Evolutionary conservation across 352 stramenopile species (phyloP), one percentile per base, ranked within the genome.

Genomic region (Globisporangium heterothallicum): DNA sequence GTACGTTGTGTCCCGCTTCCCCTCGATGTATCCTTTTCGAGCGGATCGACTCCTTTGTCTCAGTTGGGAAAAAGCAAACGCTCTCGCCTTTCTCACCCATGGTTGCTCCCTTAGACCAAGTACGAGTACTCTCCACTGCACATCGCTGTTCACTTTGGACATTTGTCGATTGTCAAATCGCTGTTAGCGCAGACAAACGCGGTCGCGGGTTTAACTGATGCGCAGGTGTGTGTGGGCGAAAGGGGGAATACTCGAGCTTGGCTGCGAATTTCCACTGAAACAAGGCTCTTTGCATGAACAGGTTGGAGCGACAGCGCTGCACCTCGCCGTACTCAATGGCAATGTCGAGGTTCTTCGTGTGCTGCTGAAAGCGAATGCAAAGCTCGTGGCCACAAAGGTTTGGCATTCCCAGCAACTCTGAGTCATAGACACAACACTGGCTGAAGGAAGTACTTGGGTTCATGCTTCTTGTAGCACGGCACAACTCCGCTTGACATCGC

Each of bases 101-200:
- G 2, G 12, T 26, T 24, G 9, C 14, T 53, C 42, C 7, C 3
- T 8, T 29, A 88, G 64, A 92, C 79, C 29, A 75, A 73, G 46
- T 84, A 73, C 35, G 48, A 48, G 21, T 91, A 92, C 64, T 66
- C 77, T 0, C 61, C 78, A 8, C 62, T 94, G 26, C 80, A 92
- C 45, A 61, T 92, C 32, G 81, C 84, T 4, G 75, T 83, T 19
- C 65, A 68, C 7, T 90, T 74, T 50, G 75, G 77, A 1, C 77
- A 91, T 32, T 49, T 62, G 4, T 30, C 53, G 8, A 52, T 90
- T 26, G 67, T 86, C n/a, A 68, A 83, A 45, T 4, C 72, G 25
- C 58, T 92, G 25, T 56, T 93, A 3, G 38, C 41, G 6, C 29
- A 64, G 21, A 5, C 32, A 5, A 51, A 34, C 36, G 40, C 41